Base-by-base conservation (phyloP, 352 stramenopile genomes). In the Pythium phragmiticola region DNA sequence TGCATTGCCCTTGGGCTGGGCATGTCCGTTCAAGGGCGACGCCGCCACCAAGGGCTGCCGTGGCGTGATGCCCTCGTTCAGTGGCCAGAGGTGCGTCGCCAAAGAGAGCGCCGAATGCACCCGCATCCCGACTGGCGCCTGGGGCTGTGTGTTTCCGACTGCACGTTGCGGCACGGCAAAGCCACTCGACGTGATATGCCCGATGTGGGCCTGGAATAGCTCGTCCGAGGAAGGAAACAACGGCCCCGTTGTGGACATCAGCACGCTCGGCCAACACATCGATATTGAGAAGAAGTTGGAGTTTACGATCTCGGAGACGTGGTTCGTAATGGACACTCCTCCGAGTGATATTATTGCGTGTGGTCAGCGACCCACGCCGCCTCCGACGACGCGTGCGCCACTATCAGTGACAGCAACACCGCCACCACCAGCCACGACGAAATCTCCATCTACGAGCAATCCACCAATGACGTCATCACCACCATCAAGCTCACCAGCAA, bases 261-360 rank as follows among this genome's bases (percentile, higher is more conserved):
- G 59, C 61, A 23, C 30, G 17, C 49, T 56, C 21, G 3, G 60
- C 6, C 4, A 13, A 14, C 17, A 33, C 34, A 26, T 50, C 11
- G 60, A 77, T 23, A 53, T 53, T n/a, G 47, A 53, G 43, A 13
- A 49, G n/a, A 26, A 11, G n/a, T n/a, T 49, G 6, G 8, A 30
- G 47, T 21, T 53, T 12, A 23, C 26, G 47, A 23, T 53, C 12
- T 37, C 47, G 16, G 19, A 69, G 7, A 48, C 41, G n/a, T 82
- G 75, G 75, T 80, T 82, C 52, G 53, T 62, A n/a, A 51, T 80
- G 48, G 73, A 71, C 12, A 74, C 42, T 11, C 28, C 47, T 26
- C 53, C 63, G 4, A 55, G 52, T n/a, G 36, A 70, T 7, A 41
- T 70, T 13, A 30, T 42, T 7, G 30, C 39, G 13, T 73, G 61